These are phyloP conservation scores for Nicotiana otophora DNA, from an alignment of 257 asterid genomes.

Conservation along the genomic window DNA sequence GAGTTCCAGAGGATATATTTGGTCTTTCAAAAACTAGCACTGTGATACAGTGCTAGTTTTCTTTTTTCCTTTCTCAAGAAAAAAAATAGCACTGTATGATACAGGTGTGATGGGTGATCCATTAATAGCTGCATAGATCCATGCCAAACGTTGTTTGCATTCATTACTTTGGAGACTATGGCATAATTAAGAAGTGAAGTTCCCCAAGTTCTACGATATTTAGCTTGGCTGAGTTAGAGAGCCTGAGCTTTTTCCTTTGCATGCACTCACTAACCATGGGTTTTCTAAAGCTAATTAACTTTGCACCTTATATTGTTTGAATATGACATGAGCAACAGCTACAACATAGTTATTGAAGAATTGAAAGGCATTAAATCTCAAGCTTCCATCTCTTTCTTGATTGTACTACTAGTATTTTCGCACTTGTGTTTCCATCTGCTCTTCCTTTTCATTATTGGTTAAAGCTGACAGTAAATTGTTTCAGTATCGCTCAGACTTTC, in stretches of 20 bases:
- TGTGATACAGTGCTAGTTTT: no score
- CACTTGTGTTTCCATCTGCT: background rate
- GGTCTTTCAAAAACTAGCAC: background rate
- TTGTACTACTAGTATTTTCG: background rate
- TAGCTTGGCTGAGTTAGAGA: background rate
- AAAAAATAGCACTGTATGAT: background rate
- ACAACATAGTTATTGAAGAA: background rate
- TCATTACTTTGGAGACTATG: background rate
- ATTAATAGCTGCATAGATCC: background rate
- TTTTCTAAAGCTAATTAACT: background rate
- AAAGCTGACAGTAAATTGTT: conserved; percentile 22
- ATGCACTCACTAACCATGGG: background rate
- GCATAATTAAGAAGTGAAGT: background rate
- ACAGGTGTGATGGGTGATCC: background rate
- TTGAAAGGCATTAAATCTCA: background rate
- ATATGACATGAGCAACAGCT: background rate
- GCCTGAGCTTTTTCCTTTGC: background rate
- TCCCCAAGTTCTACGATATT: background rate
- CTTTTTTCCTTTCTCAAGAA: no score
- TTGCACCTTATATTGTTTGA: background rate
- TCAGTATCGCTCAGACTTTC: conserved; percentile 91
- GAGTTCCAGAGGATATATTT: background rate
- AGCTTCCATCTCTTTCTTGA: background rate
- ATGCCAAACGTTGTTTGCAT: background rate
- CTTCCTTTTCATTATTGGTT: conserved; percentile 2